These are phyloP conservation scores for Zelonia costaricensis DNA, from an alignment of 208 protist genomes.

Conservation along the genomic window DNA sequence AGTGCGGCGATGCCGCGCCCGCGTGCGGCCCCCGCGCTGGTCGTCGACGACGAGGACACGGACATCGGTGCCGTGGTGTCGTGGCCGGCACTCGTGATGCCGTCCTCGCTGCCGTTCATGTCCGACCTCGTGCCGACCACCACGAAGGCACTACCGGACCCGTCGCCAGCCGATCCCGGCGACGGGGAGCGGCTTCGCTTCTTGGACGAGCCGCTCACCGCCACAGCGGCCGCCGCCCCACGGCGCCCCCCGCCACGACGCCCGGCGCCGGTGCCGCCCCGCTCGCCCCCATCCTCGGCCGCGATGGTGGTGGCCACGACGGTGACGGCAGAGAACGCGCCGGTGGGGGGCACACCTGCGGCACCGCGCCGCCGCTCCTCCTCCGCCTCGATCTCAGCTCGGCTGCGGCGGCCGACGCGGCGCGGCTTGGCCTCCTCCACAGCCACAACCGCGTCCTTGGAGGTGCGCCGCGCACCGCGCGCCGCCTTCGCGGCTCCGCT, in stretches of 20 bases:
- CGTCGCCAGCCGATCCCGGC: too few relatives aligned
- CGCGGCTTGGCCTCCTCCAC: conserved; percentile 10
- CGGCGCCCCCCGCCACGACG: conserved; percentile 9
- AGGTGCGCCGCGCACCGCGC: background rate
- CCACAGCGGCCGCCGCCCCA: background rate
- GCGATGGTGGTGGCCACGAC: too few relatives aligned
- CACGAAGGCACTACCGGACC: too few relatives aligned
- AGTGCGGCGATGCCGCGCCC: background rate
- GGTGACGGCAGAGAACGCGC: background rate
- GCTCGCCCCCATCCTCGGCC: too few relatives aligned
- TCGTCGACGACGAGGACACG: background rate
- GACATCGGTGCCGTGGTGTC: too few relatives aligned
- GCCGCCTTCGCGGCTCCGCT: background rate
- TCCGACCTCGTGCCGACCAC: background rate
- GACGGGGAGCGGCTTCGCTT: conserved; percentile 27
- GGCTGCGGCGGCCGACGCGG: conserved; percentile 15
- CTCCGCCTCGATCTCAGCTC: conserved; percentile 4
- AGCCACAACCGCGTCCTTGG: background rate
- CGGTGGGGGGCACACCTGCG: too few relatives aligned
- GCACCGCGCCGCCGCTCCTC: background rate
- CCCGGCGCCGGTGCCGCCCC: background rate
- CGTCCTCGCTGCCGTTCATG: too few relatives aligned
- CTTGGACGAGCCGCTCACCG: too few relatives aligned
- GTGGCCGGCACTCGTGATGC: too few relatives aligned
- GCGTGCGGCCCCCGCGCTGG: background rate